Percentiles rank a stretch among this genome's conserved stretches.
Conservation (phyloP, 2,329 filamentous ascomycete genomes). For the Xylaria sp. region DNA sequence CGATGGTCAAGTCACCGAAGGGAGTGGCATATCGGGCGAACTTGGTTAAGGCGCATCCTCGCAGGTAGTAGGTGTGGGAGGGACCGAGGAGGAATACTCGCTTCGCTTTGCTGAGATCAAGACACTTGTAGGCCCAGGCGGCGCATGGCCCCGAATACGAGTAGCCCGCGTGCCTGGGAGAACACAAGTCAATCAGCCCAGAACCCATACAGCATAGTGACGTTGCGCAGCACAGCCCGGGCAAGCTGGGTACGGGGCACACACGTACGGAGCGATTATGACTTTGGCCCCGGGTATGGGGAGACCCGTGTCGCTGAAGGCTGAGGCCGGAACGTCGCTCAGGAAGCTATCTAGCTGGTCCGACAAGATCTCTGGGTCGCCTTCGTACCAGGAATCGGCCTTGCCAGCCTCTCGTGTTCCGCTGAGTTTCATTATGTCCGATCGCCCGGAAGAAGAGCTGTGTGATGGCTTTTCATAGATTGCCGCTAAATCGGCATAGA, state of each 20-base stretch:
- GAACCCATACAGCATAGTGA: slow-evolving; percentile 13
- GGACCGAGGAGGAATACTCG: slow-evolving; percentile 93
- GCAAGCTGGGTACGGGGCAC: slow-evolving; percentile 22
- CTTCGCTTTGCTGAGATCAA: slow-evolving; percentile 84
- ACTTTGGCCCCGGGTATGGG: slow-evolving; percentile 81
- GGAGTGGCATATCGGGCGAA: slow-evolving; percentile 80
- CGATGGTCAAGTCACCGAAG: slow-evolving; percentile 75
- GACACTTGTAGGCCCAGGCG: slow-evolving; percentile 91
- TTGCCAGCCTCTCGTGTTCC: slow-evolving; percentile 71
- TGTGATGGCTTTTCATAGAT: background rate
- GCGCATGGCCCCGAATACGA: slow-evolving; percentile 90
- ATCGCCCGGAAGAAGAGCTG: background rate
- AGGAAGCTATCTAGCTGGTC: slow-evolving; percentile 80
- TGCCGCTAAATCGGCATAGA: background rate
- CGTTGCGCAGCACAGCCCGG: slow-evolving; percentile 13
- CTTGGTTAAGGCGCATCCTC: slow-evolving; percentile 78
- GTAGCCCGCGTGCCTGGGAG: slow-evolving; percentile 87
- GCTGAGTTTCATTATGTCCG: slow-evolving; percentile 45
- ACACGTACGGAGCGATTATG: slow-evolving; percentile 89
- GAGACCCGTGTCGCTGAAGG: slow-evolving; percentile 68
- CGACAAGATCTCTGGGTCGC: slow-evolving; percentile 67
- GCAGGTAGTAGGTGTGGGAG: slow-evolving; percentile 86
- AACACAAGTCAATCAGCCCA: slow-evolving; percentile 28
- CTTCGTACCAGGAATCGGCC: slow-evolving; percentile 88
- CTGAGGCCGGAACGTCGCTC: slow-evolving; percentile 71